phyloP scores from a whole-genome alignment of 106 monocot genomes.

The Dactylorhiza incarnata region DNA sequence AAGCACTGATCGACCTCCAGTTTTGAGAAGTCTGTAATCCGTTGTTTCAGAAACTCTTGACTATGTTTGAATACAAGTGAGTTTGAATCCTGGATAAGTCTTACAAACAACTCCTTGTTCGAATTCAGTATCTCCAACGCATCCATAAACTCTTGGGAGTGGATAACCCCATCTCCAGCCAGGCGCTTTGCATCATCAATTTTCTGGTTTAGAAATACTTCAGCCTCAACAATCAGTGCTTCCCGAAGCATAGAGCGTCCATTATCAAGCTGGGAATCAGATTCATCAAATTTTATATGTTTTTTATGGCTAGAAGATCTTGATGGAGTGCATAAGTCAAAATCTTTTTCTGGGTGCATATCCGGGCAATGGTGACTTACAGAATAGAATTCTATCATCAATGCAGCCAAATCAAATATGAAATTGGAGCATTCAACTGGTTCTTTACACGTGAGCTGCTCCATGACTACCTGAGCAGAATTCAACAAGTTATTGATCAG shows the following conservation, averaged over 20 bases:
- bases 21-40: not conserved
- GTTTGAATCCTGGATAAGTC: constrained; percentile 44
- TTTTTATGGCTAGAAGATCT: constrained; percentile 17
- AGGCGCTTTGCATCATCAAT: constrained; percentile 13
- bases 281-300: constrained; percentile 14
- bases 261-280: constrained; percentile 15
- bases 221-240: constrained; percentile 26
- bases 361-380: constrained; percentile 16
- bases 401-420: constrained; percentile 29
- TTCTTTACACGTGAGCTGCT: constrained; percentile 15
- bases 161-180: constrained; percentile 5
- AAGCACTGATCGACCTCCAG: not conserved
- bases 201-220: constrained; percentile 16
- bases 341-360: constrained; percentile 13
- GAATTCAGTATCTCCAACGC: constrained; percentile 50
- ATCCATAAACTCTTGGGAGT: constrained; percentile 45
- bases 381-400: constrained; percentile 42
- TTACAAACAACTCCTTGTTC: constrained; percentile 50
- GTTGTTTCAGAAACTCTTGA: constrained; percentile 19
- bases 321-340: constrained; percentile 21
- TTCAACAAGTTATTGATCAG: constrained; percentile 6
- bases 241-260: constrained; percentile 24
- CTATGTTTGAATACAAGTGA: constrained; percentile 29
- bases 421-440: constrained; percentile 22
- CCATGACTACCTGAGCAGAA: not conserved